Evolutionary conservation across 2,329 filamentous ascomycete genomes (phyloP), one percentile per base, ranked within the genome.

Genomic region (Botrytis pseudocinerea): DNA sequence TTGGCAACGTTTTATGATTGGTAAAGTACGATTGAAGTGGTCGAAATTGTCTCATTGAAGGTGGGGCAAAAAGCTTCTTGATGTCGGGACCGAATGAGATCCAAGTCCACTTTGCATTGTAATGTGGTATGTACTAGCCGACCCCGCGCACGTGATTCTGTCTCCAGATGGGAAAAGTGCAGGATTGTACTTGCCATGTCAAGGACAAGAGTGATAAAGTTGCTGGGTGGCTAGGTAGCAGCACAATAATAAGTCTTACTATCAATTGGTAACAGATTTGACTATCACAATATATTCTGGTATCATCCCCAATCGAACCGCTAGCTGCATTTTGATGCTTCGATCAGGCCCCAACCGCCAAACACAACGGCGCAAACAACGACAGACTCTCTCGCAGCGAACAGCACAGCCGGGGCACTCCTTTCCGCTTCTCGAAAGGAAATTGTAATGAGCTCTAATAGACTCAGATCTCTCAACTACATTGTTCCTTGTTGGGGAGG

Each of bases 81-180:
- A 22, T 22, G 18, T 66, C 63, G 63, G 63, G 63, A 66, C 63
- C 63, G 63, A 66, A 44, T n/a, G 7, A 42, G 25, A n/a, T 54
- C 48, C 14, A 54, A 28, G 25, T 54, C 51, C n/a, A 54, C 16
- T 54, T 54, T n/a, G 10, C 46, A 51, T 51, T 22, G 46, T 12
- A 22, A 1, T 51, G 22, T 22, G 46, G 22, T 51, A n/a, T 38
- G 38, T 38, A 38, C 46, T 51, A n/a, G 46, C 46, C 46, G 22
- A 65, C 42, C 28, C 63, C 63, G 32, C 63, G n/a, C 28, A 65
- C 63, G 44, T 65, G 63, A 38, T 65, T 35, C 35, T 22, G 14
- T 28, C 22, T 22, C 5, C 38, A 20, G 25, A 10, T 28, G 9
- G 7, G 4, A 22, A 57, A 32, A 28, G n/a, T 57, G 2, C 32